Base-by-base conservation (phyloP, 495 filamentous ascomycete species). In the Cenococcum geophilum region DNA sequence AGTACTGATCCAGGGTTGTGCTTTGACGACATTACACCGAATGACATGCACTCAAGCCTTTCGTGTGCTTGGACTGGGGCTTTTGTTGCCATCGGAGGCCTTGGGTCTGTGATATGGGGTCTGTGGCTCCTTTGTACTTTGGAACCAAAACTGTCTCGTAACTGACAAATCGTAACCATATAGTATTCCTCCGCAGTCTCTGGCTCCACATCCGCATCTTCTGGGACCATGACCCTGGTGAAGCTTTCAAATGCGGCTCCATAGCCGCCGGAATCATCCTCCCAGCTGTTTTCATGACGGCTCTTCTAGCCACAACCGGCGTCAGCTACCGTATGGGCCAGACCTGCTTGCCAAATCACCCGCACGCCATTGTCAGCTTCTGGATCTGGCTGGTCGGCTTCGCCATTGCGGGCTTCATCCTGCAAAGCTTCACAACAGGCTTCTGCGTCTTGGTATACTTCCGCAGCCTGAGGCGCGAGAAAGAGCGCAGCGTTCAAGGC, bases 121-220 rank as follows among this genome's bases (percentile, higher is more conserved):
- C 4, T 1, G 21, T 52, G 60, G 18, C 22, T 55, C 21, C 20
- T 27, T 22, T 5, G 10, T 27, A 5, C 22, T 32, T 21, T 18
- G 0, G 43, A 16, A 16, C 18, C 25, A 12, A 37, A 1, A 20
- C 25, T 61, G 59, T 23, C 36, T 47, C 22, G 9, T 21, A 12
- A 21, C 35, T 32, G 14, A 59, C 12, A 12, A 40, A 71, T 1
- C 18, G 11, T 32, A 11, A 14, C 1, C 10, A 8, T 10, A 16
- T n/a, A 52, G 73, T 73, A 47, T 68, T 74, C 47, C 63, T 73
- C 47, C 72, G 72, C 57, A 66, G 66, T 43, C 53, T 74, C 21
- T 75, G 69, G 71, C 70, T 73, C 8, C 71, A 74, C 48, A 62
- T 75, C n/a, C 68, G 71, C 43, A 69, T 76, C 47, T 69, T 71